Base-by-base conservation (phyloP, 768 basidiomycete genomes). In the Botryobasidium botryosum region DNA sequence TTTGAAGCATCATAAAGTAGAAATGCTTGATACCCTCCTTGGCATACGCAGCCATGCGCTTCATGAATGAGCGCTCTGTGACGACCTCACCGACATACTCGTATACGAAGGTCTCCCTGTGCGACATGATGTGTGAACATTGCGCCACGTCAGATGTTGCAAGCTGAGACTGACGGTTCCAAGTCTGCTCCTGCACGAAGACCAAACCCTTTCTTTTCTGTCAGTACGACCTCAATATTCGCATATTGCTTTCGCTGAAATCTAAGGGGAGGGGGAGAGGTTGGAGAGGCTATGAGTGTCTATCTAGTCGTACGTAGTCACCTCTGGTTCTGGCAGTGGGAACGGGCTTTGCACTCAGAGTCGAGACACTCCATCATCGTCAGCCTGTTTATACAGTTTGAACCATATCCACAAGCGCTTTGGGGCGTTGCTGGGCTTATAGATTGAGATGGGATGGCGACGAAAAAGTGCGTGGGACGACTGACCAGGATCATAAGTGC, bases 1-100 rank as follows among this genome's bases (percentile, higher is more conserved):
- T 88, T 64, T 99, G 94, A 47, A 99, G 62, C 83, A 92, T 91
- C 94, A 97, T 99, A 59, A 99, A 99, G 64, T 97, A 99, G 55
- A 97, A 99, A 60, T 97, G 94, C 43, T 74, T 69, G 51, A 96
- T 88, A 15, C 92, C 92, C 58, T 94, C 86, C 35, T 78, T 74
- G 2, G 75, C 91, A 58, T 99, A 99, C 6, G 80, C 79, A 31
- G 81, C 74, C 87, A 99, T 96, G 25, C 92, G 77, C 60, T 85
- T 87, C 62, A 81, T 74, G 59, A 99, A 94, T 13, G 81, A 79
- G 8, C 66, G 64, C 28, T 86, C 81, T 47, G 74, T 80, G 53
- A 99, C 84, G 18, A 99, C 88, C 50, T 99, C 94, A 26, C 94
- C 94, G 27, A 97, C 77, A 57, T 99, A 97, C 61, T 99, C 94